Conservation (phyloP, 1,284 basidiomycete species). For the Leccinum ponderosum region DNA sequence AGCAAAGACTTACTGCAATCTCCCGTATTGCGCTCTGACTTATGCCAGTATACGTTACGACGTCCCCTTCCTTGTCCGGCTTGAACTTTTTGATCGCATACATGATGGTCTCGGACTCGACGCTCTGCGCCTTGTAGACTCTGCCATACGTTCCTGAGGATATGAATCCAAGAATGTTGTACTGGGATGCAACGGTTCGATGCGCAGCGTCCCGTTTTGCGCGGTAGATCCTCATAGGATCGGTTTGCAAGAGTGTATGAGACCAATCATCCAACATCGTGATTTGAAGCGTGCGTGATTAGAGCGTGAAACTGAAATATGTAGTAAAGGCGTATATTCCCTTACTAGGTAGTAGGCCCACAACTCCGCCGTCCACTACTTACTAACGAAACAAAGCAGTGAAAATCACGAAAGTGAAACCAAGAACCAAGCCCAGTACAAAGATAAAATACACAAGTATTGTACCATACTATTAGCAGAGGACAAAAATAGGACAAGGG, state of each 20-base stretch:
- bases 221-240: conserved; percentile 86
- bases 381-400: background rate
- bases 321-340: background rate
- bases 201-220: conserved; percentile 72
- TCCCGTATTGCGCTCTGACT: conserved; percentile 97
- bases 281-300: background rate
- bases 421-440: background rate
- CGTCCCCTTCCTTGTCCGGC: conserved; percentile 97
- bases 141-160: conserved; percentile 97
- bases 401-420: background rate
- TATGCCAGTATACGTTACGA: conserved; percentile 93
- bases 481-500: background rate
- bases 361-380: background rate
- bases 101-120: conserved; percentile 64
- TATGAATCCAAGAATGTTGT: conserved; percentile 94
- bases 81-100: conserved; percentile 99
- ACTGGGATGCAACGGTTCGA: conserved; percentile 74
- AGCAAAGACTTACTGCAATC: conserved; percentile 75
- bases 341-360: background rate
- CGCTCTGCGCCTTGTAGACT: conserved; percentile 94
- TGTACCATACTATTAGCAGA: background rate
- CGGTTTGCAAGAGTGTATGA: conserved; percentile 47
- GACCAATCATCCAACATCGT: conserved; percentile 36
- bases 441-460: background rate
- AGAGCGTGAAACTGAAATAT: background rate